Evolutionary conservation across 306 rosid species (phyloP), one percentile per base, ranked within the genome.

Genomic region (Calophaca sinica): DNA sequence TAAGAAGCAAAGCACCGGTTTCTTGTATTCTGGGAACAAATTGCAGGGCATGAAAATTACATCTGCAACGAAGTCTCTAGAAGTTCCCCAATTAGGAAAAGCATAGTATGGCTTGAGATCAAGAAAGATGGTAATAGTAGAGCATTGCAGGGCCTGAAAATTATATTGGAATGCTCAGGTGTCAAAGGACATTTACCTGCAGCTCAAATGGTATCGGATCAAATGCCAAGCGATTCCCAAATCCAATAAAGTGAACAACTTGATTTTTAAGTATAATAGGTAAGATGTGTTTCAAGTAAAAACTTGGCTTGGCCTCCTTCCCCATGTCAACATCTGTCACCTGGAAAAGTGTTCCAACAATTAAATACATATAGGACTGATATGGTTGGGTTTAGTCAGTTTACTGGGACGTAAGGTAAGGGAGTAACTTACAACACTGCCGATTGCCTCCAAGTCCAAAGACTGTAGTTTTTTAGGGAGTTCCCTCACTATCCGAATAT

Each of bases 41-140:
- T 83, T 85, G 94, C 84, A 94, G 85, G 66, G 97, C 96, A 45
- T 91, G 91, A 82, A 94, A 94, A 84, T 94, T 94, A 84, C 99
- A 94, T 86, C 97, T 92, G 99, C 99, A 94, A 71, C 99, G 96
- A 87, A 94, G 96, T 85, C 96, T 92, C 97, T 94, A 89, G 80
- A 89, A 86, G 76, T 87, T 82, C 79, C 89, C 87, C 77, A 89
- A 92, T 92, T 85, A 94, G 99, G 89, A 87, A 86, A 79, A 83
- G 81, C 33, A 79, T 53, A 80, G 75, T 66, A 83, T 31, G 48
- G 57, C 75, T 86, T 70, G 59, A 84, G 73, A 67, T 62, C 9
- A 70, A 61, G 64, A 75, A 76, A 69, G 74, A 31, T 45, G 8
- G 32, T 55, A 62, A 35, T 9, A 63, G 52, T 20, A 52, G 75